phyloP scores from a whole-genome alignment of 2,329 filamentous ascomycete genomes.

The Dryadomyces sulphureus region DNA sequence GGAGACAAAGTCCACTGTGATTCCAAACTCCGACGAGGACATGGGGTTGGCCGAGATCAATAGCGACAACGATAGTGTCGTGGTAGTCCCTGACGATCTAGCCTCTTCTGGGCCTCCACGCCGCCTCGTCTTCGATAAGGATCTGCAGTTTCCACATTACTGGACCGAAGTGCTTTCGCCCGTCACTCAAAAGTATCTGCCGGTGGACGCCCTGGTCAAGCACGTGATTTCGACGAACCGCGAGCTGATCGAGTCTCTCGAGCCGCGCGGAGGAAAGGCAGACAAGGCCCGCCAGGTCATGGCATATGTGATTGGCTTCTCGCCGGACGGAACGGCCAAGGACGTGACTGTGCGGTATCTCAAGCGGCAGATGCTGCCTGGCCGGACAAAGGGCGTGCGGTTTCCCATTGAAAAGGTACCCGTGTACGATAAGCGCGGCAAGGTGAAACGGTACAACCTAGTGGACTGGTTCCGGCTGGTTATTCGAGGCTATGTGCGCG shows the following conservation, averaged over 20 bases:
- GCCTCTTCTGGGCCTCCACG: constrained; percentile 12
- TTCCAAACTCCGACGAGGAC: constrained; percentile 15
- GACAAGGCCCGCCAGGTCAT: constrained; percentile 82
- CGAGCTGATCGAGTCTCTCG: constrained; percentile 59
- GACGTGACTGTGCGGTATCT: constrained; percentile 90
- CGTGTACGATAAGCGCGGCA: constrained; percentile 62
- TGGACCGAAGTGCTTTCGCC: constrained; percentile 87
- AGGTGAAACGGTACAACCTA: constrained; percentile 59
- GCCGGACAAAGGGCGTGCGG: constrained; percentile 75
- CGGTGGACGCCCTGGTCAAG: constrained; percentile 63
- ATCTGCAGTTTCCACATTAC: constrained; percentile 74
- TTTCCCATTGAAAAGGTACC: constrained; percentile 69
- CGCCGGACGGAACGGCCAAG: constrained; percentile 75
- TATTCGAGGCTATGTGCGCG: constrained; percentile 55
- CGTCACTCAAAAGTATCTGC: constrained; percentile 60
- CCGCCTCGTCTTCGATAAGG: constrained; percentile 45
- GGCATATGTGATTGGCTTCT: constrained; percentile 75
- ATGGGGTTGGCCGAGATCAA: constrained; percentile 33
- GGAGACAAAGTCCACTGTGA: neutral
- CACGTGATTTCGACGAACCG: constrained; percentile 55
- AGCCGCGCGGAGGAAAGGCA: constrained; percentile 69
- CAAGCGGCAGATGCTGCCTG: constrained; percentile 66
- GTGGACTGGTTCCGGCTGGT: constrained; percentile 73
- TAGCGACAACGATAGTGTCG: constrained; percentile 43
- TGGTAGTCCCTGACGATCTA: constrained; percentile 38